Base-by-base conservation (phyloP, 78 protist genomes). In the Dictyostelium intermedium region DNA sequence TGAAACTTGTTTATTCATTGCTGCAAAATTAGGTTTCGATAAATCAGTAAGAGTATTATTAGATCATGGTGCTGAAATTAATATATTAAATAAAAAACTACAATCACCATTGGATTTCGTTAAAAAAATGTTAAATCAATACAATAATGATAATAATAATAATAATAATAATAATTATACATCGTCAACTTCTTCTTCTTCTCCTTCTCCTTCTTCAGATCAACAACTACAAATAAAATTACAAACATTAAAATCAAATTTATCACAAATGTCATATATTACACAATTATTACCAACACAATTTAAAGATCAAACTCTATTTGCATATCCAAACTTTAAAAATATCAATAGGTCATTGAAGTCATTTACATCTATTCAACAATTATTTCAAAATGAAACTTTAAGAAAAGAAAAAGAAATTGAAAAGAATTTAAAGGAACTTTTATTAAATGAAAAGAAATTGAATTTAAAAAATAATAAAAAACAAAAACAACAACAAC, bases 1-100 rank as follows among this genome's bases (percentile, higher is more conserved):
- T 66, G 85, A 87, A 20, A 87, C 93, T 23, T 37, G 85, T 7
- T 50, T 87, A 10, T 84, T 77, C n/a, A 87, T 79, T 63, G 78
- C 76, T 10, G 3, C 93, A 2, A 14, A 84, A 27, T 32, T 87
- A 23, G 93, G 93, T 5, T 87, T 87, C 32, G 45, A 39, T 30
- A 39, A 60, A 10, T 34, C 85, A 3, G 93, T 79, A 8, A 34
- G 32, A 79, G 81, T 45, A 25, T 35, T 87, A 35, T 18, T 79
- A 14, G 80, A 76, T 14, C 7, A 30, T 34, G 93, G 85, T 18
- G n/a, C 81, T n/a, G 85, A 76, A 30, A 87, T 87, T 25, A 78
- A 87, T 45, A 53, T 34, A 35, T 76, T 56, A 11, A 87, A 87
- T 32, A 87, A 87, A 25, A 79, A 13, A 13, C 10, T 35, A 23